These are phyloP conservation scores for Yamadazyma trypodendri DNA, from an alignment of 1,139 yeast genomes.

Conservation along the genomic window DNA sequence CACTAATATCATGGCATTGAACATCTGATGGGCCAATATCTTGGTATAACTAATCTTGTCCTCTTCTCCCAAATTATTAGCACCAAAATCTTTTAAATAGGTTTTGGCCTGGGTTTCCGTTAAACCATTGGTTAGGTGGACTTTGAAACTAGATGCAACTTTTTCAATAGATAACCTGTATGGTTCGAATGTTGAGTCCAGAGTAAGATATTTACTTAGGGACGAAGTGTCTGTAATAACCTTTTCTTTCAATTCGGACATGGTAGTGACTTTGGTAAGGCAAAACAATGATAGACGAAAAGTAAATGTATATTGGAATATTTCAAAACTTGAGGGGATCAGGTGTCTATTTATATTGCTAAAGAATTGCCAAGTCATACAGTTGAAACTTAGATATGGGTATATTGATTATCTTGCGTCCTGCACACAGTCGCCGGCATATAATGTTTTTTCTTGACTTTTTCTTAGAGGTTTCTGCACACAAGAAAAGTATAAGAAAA, in stretches of 20 bases:
- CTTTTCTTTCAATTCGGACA: conserved; percentile 15
- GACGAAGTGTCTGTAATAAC: conserved; percentile 17
- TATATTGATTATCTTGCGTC: neutral
- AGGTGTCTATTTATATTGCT: conserved; percentile 1
- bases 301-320: neutral
- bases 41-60: conserved; percentile 53
- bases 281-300: neutral
- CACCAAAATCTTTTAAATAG: conserved; percentile 42
- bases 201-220: conserved; percentile 8
- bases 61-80: conserved; percentile 62
- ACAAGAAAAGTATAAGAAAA: conserved; percentile 4
- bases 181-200: conserved; percentile 19
- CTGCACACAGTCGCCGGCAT: neutral
- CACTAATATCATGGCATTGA: conserved; percentile 80
- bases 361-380: conserved; percentile 1
- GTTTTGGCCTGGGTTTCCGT: conserved; percentile 31
- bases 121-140: conserved; percentile 51
- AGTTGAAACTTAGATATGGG: neutral
- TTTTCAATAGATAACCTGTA: conserved; percentile 34
- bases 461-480: neutral
- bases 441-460: neutral
- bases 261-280: neutral
- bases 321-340: neutral
- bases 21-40: conserved; percentile 67
- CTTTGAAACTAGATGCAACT: conserved; percentile 34